Percentiles rank a stretch among this genome's conserved stretches.
These are phyloP conservation scores for Chaetomium globosum DNA, from an alignment of 2,329 filamentous ascomycete species.

Conservation along the genomic window DNA sequence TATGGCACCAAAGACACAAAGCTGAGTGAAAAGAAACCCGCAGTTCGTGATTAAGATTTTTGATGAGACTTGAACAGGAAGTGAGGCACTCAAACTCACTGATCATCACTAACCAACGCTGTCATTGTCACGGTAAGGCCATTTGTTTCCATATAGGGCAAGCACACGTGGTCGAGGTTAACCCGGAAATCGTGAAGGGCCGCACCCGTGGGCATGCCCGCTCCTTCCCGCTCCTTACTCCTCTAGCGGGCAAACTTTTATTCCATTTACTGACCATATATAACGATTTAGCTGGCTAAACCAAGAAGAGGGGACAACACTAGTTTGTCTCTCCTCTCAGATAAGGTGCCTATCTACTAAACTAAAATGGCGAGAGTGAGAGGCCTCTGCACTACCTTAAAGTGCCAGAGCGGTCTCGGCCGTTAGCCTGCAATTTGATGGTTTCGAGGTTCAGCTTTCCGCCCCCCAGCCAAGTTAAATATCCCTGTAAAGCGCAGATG, in stretches of 20 bases:
- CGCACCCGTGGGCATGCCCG: background rate
- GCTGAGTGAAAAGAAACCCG: background rate
- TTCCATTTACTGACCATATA: background rate
- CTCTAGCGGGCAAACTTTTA: background rate
- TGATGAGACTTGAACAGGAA: constrained; percentile 2
- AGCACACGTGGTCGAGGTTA: background rate
- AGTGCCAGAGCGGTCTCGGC: constrained; percentile 28
- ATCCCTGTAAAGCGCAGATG: background rate
- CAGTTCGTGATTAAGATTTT: background rate
- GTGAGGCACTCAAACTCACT: constrained; percentile 14
- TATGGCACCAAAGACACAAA: background rate
- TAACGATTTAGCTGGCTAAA: background rate
- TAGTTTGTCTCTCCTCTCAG: background rate
- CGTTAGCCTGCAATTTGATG: constrained; percentile 27
- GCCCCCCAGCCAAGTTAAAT: background rate
- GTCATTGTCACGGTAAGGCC: background rate
- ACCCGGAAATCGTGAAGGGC: background rate
- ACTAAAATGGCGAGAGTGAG: background rate
- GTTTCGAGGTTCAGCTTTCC: background rate
- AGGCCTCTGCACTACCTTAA: background rate
- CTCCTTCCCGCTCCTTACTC: background rate
- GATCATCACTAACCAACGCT: background rate
- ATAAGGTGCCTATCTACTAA: background rate
- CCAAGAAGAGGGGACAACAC: background rate
- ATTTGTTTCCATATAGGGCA: constrained; percentile 6